phyloP scores from a whole-genome alignment of 306 rosid genomes.

The Biancaea sappan region DNA sequence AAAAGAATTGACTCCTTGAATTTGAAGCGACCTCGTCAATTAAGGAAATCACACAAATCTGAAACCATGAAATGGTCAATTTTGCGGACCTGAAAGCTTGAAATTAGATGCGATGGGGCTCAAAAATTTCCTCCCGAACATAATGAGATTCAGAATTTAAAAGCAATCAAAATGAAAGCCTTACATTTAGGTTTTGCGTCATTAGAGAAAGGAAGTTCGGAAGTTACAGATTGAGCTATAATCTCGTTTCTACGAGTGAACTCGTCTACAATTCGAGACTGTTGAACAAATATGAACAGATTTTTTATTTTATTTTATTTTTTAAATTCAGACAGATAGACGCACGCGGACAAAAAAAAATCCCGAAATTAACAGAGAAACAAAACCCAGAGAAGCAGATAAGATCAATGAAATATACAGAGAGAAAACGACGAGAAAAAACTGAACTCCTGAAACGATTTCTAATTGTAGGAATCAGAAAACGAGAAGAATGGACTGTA shows the following conservation, averaged over 20 bases:
- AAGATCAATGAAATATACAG: slow-evolving; percentile 19
- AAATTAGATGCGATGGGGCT: slow-evolving; percentile 33
- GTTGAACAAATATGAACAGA: background rate
- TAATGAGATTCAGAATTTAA: slow-evolving; percentile 19
- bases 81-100: slow-evolving; percentile 35
- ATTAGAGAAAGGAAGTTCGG: slow-evolving; percentile 30
- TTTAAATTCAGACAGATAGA: slow-evolving; percentile 28
- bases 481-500: background rate
- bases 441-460: slow-evolving; percentile 36
- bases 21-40: slow-evolving; percentile 44
- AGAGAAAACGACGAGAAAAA: slow-evolving; percentile 19
- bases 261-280: slow-evolving; percentile 7
- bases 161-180: background rate
- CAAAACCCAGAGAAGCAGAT: slow-evolving; percentile 28
- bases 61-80: slow-evolving; percentile 53
- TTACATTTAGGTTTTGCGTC: slow-evolving; percentile 31
- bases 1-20: slow-evolving; percentile 31
- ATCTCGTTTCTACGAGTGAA: slow-evolving; percentile 31
- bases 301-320: too few relatives aligned
- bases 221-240: slow-evolving; percentile 30
- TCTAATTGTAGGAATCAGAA: slow-evolving; percentile 32
- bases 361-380: background rate
- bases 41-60: slow-evolving; percentile 43
- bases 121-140: slow-evolving; percentile 26
- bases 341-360: slow-evolving; percentile 22